phyloP scores from a whole-genome alignment of 257 asterid genomes.

The Ajuga chamaepitys region DNA sequence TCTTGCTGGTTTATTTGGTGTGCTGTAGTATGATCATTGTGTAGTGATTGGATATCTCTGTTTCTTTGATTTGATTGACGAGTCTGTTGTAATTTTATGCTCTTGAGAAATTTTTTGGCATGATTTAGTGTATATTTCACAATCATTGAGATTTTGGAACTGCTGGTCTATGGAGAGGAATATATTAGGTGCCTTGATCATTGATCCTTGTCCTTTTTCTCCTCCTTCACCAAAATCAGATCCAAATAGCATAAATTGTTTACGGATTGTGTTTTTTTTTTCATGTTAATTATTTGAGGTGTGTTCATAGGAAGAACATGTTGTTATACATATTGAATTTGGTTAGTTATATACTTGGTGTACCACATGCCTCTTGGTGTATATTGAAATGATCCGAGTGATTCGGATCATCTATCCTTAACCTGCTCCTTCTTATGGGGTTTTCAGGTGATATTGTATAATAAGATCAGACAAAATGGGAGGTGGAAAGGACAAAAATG shows the following conservation, averaged over 20 bases:
- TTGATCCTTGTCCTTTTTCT: not conserved
- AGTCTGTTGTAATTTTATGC: not conserved
- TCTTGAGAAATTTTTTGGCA: not conserved
- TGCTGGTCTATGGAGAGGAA: not conserved
- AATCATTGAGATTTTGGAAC: not conserved
- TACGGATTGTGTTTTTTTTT: not conserved
- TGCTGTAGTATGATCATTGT: not conserved
- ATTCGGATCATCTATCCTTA: not conserved
- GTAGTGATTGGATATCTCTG: not conserved
- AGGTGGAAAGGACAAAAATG: slow-evolving; percentile 40
- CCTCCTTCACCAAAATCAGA: not conserved
- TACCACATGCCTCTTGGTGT: not conserved
- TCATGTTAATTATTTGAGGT: too few species aligned
- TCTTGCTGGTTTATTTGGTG: not conserved
- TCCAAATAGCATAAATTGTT: not conserved
- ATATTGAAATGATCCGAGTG: not conserved
- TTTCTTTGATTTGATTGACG: not conserved
- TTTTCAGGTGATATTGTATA: slow-evolving; percentile 12
- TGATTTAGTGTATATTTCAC: not conserved
- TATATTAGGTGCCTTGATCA: not conserved
- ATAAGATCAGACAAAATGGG: slow-evolving; percentile 30
- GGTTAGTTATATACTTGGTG: too few species aligned
- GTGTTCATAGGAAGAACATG: too few species aligned
- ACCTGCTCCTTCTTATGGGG: not conserved
- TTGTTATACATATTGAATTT: too few species aligned